Conservation (phyloP, 2,329 filamentous ascomycete species). For the Trematosphaeria pertusa region DNA sequence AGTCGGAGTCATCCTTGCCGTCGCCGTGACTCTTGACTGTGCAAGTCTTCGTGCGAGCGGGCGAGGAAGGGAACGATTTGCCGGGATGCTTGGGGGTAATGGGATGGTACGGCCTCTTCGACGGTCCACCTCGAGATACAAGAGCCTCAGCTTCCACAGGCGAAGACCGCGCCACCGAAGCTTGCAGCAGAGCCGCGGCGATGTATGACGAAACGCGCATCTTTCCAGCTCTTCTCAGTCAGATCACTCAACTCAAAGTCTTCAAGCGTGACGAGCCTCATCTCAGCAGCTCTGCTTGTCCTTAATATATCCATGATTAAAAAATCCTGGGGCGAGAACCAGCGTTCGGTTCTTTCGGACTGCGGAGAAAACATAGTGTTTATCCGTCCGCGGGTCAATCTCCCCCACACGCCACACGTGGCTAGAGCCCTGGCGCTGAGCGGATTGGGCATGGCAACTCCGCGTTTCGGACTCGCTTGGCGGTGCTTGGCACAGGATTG, state of each 20-base stretch:
- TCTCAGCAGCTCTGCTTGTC: slow-evolving; percentile 5
- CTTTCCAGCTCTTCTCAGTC: slow-evolving; percentile 6
- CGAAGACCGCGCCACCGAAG: slow-evolving; percentile 28
- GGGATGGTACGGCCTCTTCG: slow-evolving; percentile 41
- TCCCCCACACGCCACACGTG: slow-evolving; percentile 24
- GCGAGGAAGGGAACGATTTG: slow-evolving; percentile 42
- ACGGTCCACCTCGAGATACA: slow-evolving; percentile 14
- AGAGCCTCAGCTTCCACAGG: slow-evolving; percentile 19
- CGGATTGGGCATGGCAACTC: slow-evolving; percentile 7
- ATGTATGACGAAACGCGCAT: slow-evolving; percentile 38
- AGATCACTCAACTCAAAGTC: no score
- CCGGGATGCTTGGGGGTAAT: slow-evolving; percentile 46
- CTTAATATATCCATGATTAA: slow-evolving; percentile 29
- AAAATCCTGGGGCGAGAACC: slow-evolving; percentile 8
- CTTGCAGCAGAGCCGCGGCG: slow-evolving; percentile 33
- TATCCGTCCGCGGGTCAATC: slow-evolving; percentile 20
- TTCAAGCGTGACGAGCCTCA: slow-evolving; percentile 6
- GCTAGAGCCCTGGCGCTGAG: slow-evolving; percentile 26
- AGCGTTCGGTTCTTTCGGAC: background rate
- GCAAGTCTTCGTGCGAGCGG: slow-evolving; percentile 47
- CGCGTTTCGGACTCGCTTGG: slow-evolving; percentile 5
- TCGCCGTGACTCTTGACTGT: slow-evolving; percentile 47
- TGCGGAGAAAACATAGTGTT: slow-evolving; percentile 25
- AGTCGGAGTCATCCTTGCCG: slow-evolving; percentile 57
- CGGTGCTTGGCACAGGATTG: slow-evolving; percentile 26